A percentile compares a stretch with the other conserved stretches of the same genome.
Conservation (phyloP, 2,329 filamentous ascomycete species). For the Trichoderma atrobrunneum region DNA sequence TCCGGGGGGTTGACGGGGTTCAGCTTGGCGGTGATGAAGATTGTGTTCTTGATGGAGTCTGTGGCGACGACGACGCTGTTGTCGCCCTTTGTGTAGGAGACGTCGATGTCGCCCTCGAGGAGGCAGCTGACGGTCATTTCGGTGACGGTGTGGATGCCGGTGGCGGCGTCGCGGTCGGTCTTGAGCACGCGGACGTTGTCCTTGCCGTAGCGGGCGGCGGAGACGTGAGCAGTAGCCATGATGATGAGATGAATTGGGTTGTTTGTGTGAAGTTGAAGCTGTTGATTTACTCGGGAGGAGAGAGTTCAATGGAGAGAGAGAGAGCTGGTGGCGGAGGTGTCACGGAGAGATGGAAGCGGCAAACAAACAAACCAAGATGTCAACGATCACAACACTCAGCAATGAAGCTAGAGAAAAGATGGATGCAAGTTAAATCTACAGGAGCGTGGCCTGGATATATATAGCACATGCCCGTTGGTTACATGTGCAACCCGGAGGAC, state of each 20-base stretch:
- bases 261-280: constrained; percentile 2
- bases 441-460: background rate
- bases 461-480: background rate
- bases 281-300: background rate
- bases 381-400: background rate
- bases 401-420: background rate
- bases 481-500: background rate
- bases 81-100: constrained; percentile 86
- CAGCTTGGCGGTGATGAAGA: constrained; percentile 93
- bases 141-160: constrained; percentile 77
- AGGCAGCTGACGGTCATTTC: constrained; percentile 95
- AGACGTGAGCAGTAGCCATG: constrained; percentile 51
- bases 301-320: background rate
- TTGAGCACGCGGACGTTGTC: constrained; percentile 99
- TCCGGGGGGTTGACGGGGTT: constrained; percentile 90
- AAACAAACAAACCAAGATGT: background rate
- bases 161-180: constrained; percentile 74
- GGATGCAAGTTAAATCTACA: background rate
- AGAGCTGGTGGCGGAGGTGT: background rate
- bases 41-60: constrained; percentile 97
- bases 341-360: background rate
- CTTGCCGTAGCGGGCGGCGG: constrained; percentile 78
- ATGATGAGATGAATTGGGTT: constrained; percentile 17
- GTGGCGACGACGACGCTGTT: constrained; percentile 95
- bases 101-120: constrained; percentile 88